Conservation (phyloP, 2,329 filamentous ascomycete species). For the Fusarium pseudograminearum region DNA sequence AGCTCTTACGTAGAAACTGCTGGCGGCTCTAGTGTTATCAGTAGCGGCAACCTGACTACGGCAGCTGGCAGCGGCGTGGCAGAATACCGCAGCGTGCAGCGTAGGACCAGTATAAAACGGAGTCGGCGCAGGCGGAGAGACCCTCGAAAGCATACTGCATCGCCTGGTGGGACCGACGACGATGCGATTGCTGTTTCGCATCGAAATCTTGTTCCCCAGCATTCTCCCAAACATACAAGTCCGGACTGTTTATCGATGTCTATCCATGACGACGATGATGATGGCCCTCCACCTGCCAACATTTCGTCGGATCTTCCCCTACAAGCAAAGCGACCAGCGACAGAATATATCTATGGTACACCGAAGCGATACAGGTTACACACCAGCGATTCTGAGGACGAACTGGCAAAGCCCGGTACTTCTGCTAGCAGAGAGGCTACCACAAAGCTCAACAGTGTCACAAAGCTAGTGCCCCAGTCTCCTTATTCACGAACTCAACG, state of each 20-base stretch:
- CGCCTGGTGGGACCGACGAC: constrained; percentile 23
- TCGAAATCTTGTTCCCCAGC: constrained; percentile 29
- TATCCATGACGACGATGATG: constrained; percentile 5
- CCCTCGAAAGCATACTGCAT: not conserved
- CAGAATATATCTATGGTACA: constrained; percentile 6
- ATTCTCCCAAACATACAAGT: constrained; percentile 22
- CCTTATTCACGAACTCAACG: constrained; percentile 19
- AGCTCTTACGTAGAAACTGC: constrained; percentile 37
- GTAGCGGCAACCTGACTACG: constrained; percentile 16
- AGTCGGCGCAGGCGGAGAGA: constrained; percentile 21
- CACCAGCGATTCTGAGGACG: constrained; percentile 46
- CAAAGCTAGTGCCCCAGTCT: constrained; percentile 19
- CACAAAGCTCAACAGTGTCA: constrained; percentile 31
- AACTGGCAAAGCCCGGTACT: constrained; percentile 39
- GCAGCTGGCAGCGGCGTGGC: constrained; percentile 14
- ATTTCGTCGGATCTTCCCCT: constrained; percentile 42
- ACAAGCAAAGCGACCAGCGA: constrained; percentile 17
- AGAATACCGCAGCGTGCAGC: constrained; percentile 42
- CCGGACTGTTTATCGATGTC: constrained; percentile 43
- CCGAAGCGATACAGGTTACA: constrained; percentile 29
- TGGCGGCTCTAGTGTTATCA: constrained; percentile 35
- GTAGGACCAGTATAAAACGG: constrained; percentile 7
- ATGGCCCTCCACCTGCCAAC: constrained; percentile 37
- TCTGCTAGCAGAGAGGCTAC: not conserved
- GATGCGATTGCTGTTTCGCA: constrained; percentile 28